Base-by-base conservation (phyloP, 805 yeast species). In the Jamesozyma lodderae region DNA sequence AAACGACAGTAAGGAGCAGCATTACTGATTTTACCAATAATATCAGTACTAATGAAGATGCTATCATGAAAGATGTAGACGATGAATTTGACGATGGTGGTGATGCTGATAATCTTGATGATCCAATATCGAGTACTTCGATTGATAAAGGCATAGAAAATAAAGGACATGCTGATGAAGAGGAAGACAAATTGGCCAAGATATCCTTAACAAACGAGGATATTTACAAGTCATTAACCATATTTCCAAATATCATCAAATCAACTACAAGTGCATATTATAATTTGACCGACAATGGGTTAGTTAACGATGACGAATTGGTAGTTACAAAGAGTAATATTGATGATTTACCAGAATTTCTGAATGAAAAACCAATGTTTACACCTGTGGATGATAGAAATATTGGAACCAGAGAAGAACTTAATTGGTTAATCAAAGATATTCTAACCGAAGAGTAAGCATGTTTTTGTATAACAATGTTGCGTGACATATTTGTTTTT, bases 401-500 rank as follows among this genome's bases (percentile, higher is more conserved):
- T 48, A 60, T 70, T 33, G 83, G 83, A 5, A 67, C 78, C 0
- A 71, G 75, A 25, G 81, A 79, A 39, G 94, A 82, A 52, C 62
- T 82, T 44, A 74, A 77, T 47, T 76, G 85, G 83, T 62, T 81
- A 37, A 68, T 82, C 26, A 79, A 76, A 58, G 88, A 80, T 48
- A 69, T 81, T 37, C 59, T 77, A n/a, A 63, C 72, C 10, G 56
- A 58, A 34, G 55, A 52, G 36, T 55, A 40, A 45, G 6, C 10
- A 34, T n/a, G n/a, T n/a, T n/a, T n/a, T n/a, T n/a, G n/a, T n/a
- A n/a, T n/a, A n/a, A n/a, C n/a, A n/a, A n/a, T n/a, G n/a, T n/a
- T n/a, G n/a, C n/a, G n/a, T n/a, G n/a, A n/a, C n/a, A n/a, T n/a
- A n/a, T n/a, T n/a, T n/a, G n/a, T n/a, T n/a, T n/a, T n/a, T n/a